These are phyloP conservation scores for Mollisia scopiformis DNA, from an alignment of 2,329 filamentous ascomycete species.

Conservation along the genomic window DNA sequence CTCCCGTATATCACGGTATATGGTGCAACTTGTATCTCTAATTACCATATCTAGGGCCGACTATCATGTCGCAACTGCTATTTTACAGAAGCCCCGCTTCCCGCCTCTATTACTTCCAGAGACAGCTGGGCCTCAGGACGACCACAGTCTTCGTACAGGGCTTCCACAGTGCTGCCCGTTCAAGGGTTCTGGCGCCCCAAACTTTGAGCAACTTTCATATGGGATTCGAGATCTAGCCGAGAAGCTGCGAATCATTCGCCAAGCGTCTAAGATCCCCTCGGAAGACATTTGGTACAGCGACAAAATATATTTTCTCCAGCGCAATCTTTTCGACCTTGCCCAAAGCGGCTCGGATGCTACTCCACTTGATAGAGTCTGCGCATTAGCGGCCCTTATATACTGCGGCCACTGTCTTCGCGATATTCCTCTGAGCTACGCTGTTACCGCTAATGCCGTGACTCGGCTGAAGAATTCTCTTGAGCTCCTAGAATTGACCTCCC, in stretches of 20 bases:
- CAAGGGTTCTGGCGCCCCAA: background rate
- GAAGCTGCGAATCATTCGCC: background rate
- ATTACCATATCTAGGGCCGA: constrained; percentile 13
- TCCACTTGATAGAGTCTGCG: background rate
- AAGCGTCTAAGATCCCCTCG: background rate
- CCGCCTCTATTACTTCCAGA: constrained; percentile 7
- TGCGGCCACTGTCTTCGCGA: constrained; percentile 8
- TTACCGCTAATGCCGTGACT: constrained; percentile 1
- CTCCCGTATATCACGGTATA: background rate
- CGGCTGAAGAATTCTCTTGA: background rate
- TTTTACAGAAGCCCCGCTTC: constrained; percentile 12
- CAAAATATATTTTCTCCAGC: constrained; percentile 14
- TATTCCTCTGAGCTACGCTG: constrained; percentile 5
- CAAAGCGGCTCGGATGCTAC: background rate
- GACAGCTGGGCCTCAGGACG: background rate
- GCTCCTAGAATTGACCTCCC: background rate
- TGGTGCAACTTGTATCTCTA: too few species aligned
- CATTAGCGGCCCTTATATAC: constrained; percentile 8
- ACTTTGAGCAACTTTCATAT: background rate
- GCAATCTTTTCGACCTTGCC: constrained; percentile 1
- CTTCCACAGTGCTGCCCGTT: background rate
- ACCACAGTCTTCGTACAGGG: background rate
- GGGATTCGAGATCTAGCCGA: constrained; percentile 1
- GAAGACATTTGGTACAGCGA: constrained; percentile 21
- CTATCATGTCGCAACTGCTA: constrained; percentile 8